Conservation (phyloP, 129 eudicot genomes). For the Logfia minima region DNA sequence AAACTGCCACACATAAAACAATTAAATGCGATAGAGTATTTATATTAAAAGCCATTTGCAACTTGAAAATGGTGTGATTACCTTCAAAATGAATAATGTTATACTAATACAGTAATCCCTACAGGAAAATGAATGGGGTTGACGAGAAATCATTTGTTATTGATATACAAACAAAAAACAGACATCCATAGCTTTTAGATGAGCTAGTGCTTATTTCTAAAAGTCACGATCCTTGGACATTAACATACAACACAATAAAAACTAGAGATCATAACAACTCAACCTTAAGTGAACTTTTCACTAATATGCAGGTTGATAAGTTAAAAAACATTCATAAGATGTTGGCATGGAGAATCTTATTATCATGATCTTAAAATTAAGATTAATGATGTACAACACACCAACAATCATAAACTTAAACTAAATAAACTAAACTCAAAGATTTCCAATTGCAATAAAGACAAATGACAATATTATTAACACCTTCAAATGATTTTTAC, state of each 20-base stretch:
- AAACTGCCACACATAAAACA: slow-evolving; percentile 51
- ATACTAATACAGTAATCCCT: not conserved
- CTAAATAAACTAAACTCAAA: not conserved
- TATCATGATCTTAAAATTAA: not conserved
- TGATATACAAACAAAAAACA: slow-evolving; percentile 2
- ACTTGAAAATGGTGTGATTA: not conserved
- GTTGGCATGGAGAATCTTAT: not conserved
- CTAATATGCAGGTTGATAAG: not conserved
- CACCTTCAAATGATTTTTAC: not conserved
- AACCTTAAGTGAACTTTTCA: not conserved
- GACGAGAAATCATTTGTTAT: not conserved
- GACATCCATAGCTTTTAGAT: not conserved
- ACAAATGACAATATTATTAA: not conserved
- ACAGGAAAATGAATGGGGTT: not conserved
- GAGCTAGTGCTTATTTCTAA: slow-evolving; percentile 6
- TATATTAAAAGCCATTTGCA: not conserved
- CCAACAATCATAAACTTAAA: not conserved
- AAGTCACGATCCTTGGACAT: not conserved
- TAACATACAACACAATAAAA: not conserved
- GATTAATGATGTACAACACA: not conserved
- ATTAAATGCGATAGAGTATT: slow-evolving; percentile 1
- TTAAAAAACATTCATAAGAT: not conserved
- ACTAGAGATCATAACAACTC: not conserved
- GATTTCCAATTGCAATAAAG: not conserved
- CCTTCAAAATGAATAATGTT: slow-evolving; percentile 3